Evolutionary conservation across 768 basidiomycete genomes (phyloP).

Genomic region (Hericium coralloides): DNA sequence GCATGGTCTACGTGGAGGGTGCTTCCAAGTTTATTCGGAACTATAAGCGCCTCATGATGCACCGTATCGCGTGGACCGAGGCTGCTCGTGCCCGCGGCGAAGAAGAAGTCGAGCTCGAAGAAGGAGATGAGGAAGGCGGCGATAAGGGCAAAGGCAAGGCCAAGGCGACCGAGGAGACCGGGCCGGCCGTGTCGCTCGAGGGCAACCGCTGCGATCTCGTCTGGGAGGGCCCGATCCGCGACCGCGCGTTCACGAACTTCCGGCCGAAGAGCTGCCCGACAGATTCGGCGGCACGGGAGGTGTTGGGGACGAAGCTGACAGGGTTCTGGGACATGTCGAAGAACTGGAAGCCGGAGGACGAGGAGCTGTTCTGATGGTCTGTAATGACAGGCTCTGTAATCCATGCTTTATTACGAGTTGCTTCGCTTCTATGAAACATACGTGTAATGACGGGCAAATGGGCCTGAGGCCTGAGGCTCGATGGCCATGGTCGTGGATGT

Average conservation of each 20-base stretch:
- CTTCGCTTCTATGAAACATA: too few species aligned
- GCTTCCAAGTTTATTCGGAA: conserved; percentile 75
- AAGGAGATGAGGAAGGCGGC: conserved; percentile 35
- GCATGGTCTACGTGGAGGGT: conserved; percentile 91
- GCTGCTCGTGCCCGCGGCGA: conserved; percentile 69
- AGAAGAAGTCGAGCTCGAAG: conserved; percentile 62
- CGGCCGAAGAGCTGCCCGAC: conserved; percentile 77
- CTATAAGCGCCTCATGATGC: conserved; percentile 80
- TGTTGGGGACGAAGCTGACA: conserved; percentile 73
- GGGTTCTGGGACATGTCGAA: conserved; percentile 95
- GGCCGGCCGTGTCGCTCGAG: conserved; percentile 49
- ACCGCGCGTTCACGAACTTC: conserved; percentile 73
- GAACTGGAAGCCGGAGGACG: conserved; percentile 80
- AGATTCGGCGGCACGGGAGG: conserved; percentile 79
- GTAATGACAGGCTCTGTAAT: background rate
- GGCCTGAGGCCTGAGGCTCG: too few species aligned
- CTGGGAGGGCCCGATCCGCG: conserved; percentile 88
- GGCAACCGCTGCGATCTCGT: conserved; percentile 85
- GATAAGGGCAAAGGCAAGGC: conserved; percentile 27
- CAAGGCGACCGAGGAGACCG: conserved; percentile 21
- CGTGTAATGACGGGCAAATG: too few species aligned
- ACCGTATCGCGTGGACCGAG: conserved; percentile 92
- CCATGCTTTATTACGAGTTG: background rate
- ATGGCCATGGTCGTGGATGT: too few species aligned
- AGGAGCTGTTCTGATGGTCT: conserved; percentile 36